These are phyloP conservation scores for Venturia nashicola DNA, from an alignment of 2,329 filamentous ascomycete species.

Conservation along the genomic window DNA sequence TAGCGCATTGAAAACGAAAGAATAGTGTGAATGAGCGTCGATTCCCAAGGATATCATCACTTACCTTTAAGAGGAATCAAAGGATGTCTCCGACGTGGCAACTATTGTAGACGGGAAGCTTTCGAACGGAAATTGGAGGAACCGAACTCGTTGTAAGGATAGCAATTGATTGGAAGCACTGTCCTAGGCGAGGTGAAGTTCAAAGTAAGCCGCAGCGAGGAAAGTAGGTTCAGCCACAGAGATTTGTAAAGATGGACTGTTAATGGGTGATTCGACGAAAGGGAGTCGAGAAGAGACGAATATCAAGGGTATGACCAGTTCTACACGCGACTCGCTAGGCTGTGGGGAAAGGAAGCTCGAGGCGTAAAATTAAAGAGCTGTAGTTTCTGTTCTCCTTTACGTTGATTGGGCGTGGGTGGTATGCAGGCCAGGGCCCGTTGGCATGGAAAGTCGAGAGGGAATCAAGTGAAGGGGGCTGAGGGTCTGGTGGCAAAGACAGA, in stretches of 20 bases:
- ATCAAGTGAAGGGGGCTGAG: background rate
- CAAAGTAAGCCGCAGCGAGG: background rate
- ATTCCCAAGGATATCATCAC: background rate
- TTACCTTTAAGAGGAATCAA: background rate
- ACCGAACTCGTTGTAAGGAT: background rate
- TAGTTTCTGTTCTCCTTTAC: background rate
- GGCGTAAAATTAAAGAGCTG: background rate
- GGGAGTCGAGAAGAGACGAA: background rate
- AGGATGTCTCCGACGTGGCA: background rate
- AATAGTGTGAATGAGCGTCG: background rate
- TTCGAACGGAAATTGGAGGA: background rate
- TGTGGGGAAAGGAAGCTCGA: background rate
- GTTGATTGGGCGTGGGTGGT: background rate
- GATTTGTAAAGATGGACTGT: background rate
- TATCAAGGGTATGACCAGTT: background rate
- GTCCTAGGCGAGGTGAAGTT: background rate
- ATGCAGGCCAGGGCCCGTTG: background rate
- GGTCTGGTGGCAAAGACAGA: background rate
- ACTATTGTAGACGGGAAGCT: background rate
- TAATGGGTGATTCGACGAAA: background rate
- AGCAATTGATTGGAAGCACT: background rate
- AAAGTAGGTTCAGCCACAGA: background rate
- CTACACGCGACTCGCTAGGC: background rate
- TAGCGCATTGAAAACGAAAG: constrained; percentile 21
- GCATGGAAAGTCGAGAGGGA: background rate